Conservation (phyloP, 2,329 filamentous ascomycete species). For the Ophiostoma angusticollis region DNA sequence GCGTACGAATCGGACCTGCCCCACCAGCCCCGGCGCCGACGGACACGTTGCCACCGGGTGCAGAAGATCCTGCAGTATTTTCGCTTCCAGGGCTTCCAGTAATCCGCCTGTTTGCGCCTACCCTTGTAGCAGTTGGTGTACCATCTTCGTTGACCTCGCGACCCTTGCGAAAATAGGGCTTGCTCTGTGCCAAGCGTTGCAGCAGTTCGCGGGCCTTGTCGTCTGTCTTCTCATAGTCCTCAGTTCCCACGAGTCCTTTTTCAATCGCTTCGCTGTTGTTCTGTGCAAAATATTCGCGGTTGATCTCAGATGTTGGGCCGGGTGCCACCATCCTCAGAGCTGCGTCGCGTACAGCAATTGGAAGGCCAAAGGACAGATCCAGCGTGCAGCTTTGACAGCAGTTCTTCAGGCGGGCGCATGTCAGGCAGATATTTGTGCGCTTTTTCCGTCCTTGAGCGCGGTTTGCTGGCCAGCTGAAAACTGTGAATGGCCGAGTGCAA, state of each 20-base stretch:
- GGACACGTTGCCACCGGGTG: conserved; percentile 31
- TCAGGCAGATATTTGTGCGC: conserved; percentile 89
- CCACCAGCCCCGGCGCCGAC: conserved; percentile 46
- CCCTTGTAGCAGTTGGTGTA: conserved; percentile 21
- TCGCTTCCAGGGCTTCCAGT: not conserved
- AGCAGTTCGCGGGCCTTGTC: conserved; percentile 89
- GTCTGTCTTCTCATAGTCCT: conserved; percentile 93
- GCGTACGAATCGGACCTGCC: conserved; percentile 68
- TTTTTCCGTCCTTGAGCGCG: conserved; percentile 79
- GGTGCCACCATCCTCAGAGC: conserved; percentile 96
- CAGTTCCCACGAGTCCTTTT: conserved; percentile 65
- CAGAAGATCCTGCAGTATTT: not conserved
- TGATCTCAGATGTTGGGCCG: conserved; percentile 82
- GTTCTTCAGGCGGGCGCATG: conserved; percentile 93
- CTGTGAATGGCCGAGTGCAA: conserved; percentile 89
- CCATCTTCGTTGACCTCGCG: conserved; percentile 53
- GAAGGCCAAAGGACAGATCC: conserved; percentile 87
- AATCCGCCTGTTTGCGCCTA: conserved; percentile 22
- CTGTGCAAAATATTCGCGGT: conserved; percentile 94
- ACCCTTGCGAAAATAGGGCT: conserved; percentile 90
- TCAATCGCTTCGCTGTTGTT: conserved; percentile 94
- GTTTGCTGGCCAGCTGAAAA: conserved; percentile 91
- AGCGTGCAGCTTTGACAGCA: conserved; percentile 99
- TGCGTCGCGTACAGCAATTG: conserved; percentile 88
- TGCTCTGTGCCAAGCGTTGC: conserved; percentile 72